phyloP scores from a whole-genome alignment of 257 asterid species.

The Solanum chmielewskii region DNA sequence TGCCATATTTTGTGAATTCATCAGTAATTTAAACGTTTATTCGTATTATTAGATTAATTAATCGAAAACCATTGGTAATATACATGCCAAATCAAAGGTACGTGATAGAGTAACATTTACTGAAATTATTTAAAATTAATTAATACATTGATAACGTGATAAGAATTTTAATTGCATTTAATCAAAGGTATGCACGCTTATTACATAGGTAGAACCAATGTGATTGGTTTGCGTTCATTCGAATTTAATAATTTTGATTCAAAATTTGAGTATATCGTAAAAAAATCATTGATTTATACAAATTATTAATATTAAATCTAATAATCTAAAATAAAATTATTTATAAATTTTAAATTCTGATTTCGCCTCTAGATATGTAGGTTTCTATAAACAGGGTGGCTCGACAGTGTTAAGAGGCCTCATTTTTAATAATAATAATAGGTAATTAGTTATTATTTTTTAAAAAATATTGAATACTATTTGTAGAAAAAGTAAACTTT shows the following conservation, averaged over 20 bases:
- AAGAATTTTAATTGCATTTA: neutral
- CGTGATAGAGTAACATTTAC: neutral
- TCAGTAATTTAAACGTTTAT: neutral
- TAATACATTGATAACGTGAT: neutral
- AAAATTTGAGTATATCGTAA: too few relatives aligned
- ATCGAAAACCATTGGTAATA: neutral
- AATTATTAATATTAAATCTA: too few relatives aligned
- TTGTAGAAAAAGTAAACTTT: too few relatives aligned
- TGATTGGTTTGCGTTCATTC: neutral
- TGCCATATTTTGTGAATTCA: neutral
- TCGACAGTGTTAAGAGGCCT: too few relatives aligned
- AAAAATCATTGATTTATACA: too few relatives aligned
- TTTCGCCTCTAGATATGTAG: neutral
- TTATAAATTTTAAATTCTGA: neutral
- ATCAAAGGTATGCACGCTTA: neutral
- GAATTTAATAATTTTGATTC: too few relatives aligned
- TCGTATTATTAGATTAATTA: too few relatives aligned
- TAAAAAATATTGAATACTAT: too few relatives aligned
- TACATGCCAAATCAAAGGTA: neutral
- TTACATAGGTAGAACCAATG: neutral
- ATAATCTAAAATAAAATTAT: too few relatives aligned
- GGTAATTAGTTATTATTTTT: too few relatives aligned
- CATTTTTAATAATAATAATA: too few relatives aligned
- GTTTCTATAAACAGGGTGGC: neutral
- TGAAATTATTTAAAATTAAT: too few relatives aligned